Conservation (phyloP, 2,329 filamentous ascomycete species). For the Botrytis porri region DNA sequence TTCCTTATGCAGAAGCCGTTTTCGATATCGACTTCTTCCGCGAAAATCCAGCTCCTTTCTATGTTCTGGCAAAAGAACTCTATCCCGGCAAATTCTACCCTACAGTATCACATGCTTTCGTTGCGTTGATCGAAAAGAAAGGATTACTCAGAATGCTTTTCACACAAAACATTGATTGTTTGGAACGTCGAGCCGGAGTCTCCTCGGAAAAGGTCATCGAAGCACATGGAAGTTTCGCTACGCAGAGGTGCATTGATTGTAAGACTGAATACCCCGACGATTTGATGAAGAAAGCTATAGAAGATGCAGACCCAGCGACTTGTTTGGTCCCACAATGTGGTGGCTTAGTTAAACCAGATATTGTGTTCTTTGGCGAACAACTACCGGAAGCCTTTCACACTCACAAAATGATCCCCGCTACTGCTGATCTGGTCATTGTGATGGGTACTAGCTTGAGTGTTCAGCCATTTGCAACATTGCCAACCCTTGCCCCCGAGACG, state of each 20-base stretch:
- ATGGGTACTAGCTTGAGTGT: constrained; percentile 88
- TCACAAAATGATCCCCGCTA: constrained; percentile 51
- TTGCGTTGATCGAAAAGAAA: constrained; percentile 77
- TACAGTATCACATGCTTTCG: constrained; percentile 86
- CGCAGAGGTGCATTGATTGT: constrained; percentile 90
- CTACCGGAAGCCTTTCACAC: constrained; percentile 64
- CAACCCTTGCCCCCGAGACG: constrained; percentile 56
- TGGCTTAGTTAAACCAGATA: constrained; percentile 76
- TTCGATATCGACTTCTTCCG: constrained; percentile 93
- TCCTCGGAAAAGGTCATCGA: constrained; percentile 80
- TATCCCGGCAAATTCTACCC: constrained; percentile 88
- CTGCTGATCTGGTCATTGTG: constrained; percentile 76
- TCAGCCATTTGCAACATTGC: constrained; percentile 83
- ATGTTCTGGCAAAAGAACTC: constrained; percentile 84
- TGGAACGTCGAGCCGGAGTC: constrained; percentile 84
- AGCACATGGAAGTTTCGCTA: constrained; percentile 92
- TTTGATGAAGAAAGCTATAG: constrained; percentile 68
- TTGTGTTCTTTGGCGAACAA: constrained; percentile 79
- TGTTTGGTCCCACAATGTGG: constrained; percentile 63
- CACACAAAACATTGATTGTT: constrained; percentile 96
- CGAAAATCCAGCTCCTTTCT: constrained; percentile 82
- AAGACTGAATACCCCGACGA: constrained; percentile 67
- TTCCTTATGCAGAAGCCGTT: constrained; percentile 87
- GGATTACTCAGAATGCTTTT: constrained; percentile 80
- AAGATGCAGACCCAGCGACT: constrained; percentile 63